phyloP scores from a whole-genome alignment of 208 protist genomes.

The Wallacemonas sp. region DNA sequence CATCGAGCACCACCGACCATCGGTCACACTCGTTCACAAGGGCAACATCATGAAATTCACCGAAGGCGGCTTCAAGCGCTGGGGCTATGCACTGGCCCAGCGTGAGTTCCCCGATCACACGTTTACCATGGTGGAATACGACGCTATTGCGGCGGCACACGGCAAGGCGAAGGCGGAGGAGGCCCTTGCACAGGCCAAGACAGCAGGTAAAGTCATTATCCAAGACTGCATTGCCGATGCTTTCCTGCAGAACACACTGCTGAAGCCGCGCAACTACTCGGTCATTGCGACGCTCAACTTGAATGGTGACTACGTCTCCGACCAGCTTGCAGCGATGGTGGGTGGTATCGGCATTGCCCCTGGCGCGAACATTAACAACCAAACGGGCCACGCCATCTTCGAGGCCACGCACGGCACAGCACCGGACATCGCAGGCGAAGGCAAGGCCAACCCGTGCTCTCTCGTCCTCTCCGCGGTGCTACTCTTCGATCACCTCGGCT shows the following conservation, averaged over 20 bases:
- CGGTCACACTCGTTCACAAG: slow-evolving; percentile 58
- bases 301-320: slow-evolving; percentile 60
- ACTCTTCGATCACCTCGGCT: slow-evolving; percentile 51
- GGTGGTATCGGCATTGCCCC: slow-evolving; percentile 71
- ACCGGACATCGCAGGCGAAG: slow-evolving; percentile 45
- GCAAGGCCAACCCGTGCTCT: slow-evolving; percentile 46
- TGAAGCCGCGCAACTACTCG: slow-evolving; percentile 36
- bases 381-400: slow-evolving; percentile 46
- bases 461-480: slow-evolving; percentile 45
- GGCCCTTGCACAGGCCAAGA: slow-evolving; percentile 21
- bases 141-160: slow-evolving; percentile 23
- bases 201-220: slow-evolving; percentile 41
- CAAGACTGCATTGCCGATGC: slow-evolving; percentile 57
- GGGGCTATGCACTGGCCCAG: slow-evolving; percentile 47
- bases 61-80: slow-evolving; percentile 45
- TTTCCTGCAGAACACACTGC: slow-evolving; percentile 54
- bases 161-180: slow-evolving; percentile 34
- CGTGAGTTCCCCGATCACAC: slow-evolving; percentile 21
- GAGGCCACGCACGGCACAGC: slow-evolving; percentile 58
- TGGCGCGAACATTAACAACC: slow-evolving; percentile 57
- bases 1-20: slow-evolving; percentile 34
- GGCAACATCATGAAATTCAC: slow-evolving; percentile 70
- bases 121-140: slow-evolving; percentile 43
- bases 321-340: slow-evolving; percentile 63
- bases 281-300: slow-evolving; percentile 53